phyloP scores from a whole-genome alignment of 352 stramenopile species.

The Pythium biforme region DNA sequence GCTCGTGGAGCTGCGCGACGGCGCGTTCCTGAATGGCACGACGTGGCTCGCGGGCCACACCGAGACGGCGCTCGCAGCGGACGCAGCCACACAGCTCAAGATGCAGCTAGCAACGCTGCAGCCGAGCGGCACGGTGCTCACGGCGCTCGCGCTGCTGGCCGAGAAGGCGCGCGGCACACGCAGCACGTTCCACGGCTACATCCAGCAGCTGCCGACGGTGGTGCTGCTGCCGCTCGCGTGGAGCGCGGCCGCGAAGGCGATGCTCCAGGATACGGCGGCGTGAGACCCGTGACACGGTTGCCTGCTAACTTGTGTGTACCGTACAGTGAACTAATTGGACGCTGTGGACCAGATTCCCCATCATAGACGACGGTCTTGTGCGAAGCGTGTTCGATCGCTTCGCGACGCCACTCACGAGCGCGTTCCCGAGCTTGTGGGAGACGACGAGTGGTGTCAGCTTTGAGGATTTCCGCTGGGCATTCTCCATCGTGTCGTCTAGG shows the following conservation, averaged over 20 bases:
- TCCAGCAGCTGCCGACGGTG: slow-evolving; percentile 46
- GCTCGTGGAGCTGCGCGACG: slow-evolving; percentile 41
- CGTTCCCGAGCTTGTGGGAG: slow-evolving; percentile 45
- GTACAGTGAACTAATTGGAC: too few species aligned
- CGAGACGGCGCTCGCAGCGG: background rate
- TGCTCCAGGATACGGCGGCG: slow-evolving; percentile 54
- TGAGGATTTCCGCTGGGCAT: slow-evolving; percentile 60
- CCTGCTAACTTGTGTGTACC: too few species aligned
- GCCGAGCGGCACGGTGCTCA: slow-evolving; percentile 45
- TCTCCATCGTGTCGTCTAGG: slow-evolving; percentile 68
- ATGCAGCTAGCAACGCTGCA: slow-evolving; percentile 31
- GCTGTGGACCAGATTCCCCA: slow-evolving; percentile 42
- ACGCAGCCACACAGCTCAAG: slow-evolving; percentile 23
- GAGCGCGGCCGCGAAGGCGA: slow-evolving; percentile 25
- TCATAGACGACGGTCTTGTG: slow-evolving; percentile 60
- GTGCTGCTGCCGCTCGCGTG: slow-evolving; percentile 58
- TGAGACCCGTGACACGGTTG: too few species aligned
- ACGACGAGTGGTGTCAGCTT: slow-evolving; percentile 35
- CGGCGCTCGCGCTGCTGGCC: slow-evolving; percentile 45
- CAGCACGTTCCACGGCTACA: slow-evolving; percentile 58
- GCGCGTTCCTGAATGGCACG: slow-evolving; percentile 48
- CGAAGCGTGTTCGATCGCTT: slow-evolving; percentile 44
- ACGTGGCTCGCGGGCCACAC: slow-evolving; percentile 36
- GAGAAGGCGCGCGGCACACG: slow-evolving; percentile 34
- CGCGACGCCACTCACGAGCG: slow-evolving; percentile 30